Conservation (phyloP, 1,139 yeast species). For the Candida gigantensis region DNA sequence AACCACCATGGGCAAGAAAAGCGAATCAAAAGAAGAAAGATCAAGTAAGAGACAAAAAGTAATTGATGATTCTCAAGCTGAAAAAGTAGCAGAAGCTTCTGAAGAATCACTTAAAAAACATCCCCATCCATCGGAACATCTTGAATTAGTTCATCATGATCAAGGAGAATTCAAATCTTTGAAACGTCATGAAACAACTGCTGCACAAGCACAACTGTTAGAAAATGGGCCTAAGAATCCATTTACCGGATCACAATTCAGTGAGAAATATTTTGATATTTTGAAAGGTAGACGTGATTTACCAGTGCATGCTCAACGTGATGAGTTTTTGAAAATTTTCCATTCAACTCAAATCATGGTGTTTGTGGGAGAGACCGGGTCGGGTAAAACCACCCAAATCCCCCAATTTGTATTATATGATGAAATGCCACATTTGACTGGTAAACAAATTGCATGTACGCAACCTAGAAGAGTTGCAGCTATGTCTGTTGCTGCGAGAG, state of each 20-base stretch:
- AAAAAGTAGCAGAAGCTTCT: constrained; percentile 35
- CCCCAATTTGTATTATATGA: constrained; percentile 95
- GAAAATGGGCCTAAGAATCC: constrained; percentile 74
- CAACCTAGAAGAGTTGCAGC: constrained; percentile 99
- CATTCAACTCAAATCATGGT: constrained; percentile 94
- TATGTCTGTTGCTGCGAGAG: constrained; percentile 95
- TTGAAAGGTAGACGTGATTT: constrained; percentile 76
- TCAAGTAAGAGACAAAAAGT: constrained; percentile 20
- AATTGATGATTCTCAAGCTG: constrained; percentile 21
- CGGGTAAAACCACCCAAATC: constrained; percentile 96
- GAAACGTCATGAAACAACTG: constrained; percentile 69
- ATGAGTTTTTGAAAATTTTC: constrained; percentile 79
- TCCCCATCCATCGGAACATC: constrained; percentile 29
- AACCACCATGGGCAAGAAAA: constrained; percentile 41
- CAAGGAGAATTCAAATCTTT: constrained; percentile 59
- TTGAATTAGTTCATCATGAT: constrained; percentile 34
- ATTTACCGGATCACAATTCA: constrained; percentile 67
- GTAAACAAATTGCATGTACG: constrained; percentile 89
- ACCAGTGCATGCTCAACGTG: constrained; percentile 94
- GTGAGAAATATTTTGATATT: constrained; percentile 72
- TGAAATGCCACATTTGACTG: constrained; percentile 80
- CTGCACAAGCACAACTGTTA: constrained; percentile 62
- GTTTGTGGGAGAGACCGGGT: constrained; percentile 98
- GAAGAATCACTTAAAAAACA: constrained; percentile 43
- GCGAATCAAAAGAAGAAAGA: constrained; percentile 15